Base-by-base conservation (phyloP, 2,329 filamentous ascomycete species). In the Nectriaceae sp. region DNA sequence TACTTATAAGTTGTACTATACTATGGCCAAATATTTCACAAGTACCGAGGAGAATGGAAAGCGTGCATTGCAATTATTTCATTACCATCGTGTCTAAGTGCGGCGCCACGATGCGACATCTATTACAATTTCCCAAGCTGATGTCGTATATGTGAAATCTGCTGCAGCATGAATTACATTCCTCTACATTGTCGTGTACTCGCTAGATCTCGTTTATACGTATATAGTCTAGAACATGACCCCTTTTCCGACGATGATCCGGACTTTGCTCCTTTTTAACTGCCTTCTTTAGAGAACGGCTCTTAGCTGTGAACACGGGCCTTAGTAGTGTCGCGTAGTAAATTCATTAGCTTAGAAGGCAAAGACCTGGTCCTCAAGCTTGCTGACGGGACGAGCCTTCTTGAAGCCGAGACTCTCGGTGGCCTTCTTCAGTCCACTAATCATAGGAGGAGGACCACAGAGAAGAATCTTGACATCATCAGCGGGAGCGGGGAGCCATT, bases 291-390 rank as follows among this genome's bases (percentile, higher is more conserved):
- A 5, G 11, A 10, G 33, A 36, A n/a, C 8, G 16, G 16, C 33
- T 11, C 16, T n/a, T 15, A 36, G 33, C 11, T 36, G 33, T 36
- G 8, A 10, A 19, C n/a, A 10, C 33, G n/a, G 8, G 33, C 16
- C 33, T 11, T 15, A 36, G 33, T 19, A n/a, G 6, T 29, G 6
- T 29, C 24, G 24, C 24, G 6, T n/a, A 31, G 15, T 15, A 15
- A 31, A 15, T 36, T n/a, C n/a, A 16, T n/a, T 19, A 39, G 47
- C 40, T 66, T 72, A 75, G 75, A 99, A 99, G 67, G 90, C 91
- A 77, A 99, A 99, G 60, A 99, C 90, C 74, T 97, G 94, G 71
- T 99, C 94, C 69, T 93, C 89, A 45, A 97, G 85, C 83, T 97
- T 97, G 85, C 92, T 97, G 64, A 97, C 92, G 38, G 93, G 90